A percentile compares a stretch with the other conserved stretches of the same genome.
These are phyloP conservation scores for Coprinopsis strossmayeri DNA, from an alignment of 768 basidiomycete species.

Conservation along the genomic window DNA sequence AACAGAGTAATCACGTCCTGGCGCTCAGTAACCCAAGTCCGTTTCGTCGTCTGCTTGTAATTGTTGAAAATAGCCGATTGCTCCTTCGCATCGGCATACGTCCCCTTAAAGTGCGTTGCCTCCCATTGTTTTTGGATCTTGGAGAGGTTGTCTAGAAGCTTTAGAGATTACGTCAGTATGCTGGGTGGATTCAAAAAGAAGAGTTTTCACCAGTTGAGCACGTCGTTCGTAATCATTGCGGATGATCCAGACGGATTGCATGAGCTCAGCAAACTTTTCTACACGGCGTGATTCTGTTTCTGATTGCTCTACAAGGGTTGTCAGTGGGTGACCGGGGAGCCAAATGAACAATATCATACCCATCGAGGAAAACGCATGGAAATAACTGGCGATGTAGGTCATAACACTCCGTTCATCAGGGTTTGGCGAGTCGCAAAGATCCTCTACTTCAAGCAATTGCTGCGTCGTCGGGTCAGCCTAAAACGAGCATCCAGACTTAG, in stretches of 20 bases:
- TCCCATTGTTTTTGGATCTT: conserved; percentile 69
- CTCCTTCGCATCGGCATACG: conserved; percentile 76
- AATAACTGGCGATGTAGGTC: conserved; percentile 96
- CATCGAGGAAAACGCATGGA: conserved; percentile 97
- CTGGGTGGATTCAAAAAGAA: background rate
- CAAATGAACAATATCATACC: conserved; percentile 39
- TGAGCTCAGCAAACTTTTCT: conserved; percentile 92
- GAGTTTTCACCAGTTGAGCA: conserved; percentile 49
- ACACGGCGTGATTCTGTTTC: conserved; percentile 92
- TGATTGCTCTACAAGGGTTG: conserved; percentile 64
- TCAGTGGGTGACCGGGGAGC: no score
- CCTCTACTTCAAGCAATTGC: conserved; percentile 95
- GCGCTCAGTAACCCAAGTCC: conserved; percentile 84
- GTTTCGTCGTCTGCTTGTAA: conserved; percentile 84
- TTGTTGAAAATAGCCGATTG: conserved; percentile 64
- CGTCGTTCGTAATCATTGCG: conserved; percentile 92
- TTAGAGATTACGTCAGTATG: no score
- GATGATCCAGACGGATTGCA: conserved; percentile 86
- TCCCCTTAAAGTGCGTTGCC: conserved; percentile 56
- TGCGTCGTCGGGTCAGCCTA: conserved; percentile 22
- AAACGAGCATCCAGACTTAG: background rate
- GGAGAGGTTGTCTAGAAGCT: conserved; percentile 64
- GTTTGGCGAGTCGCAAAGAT: conserved; percentile 78
- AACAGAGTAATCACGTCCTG: conserved; percentile 85
- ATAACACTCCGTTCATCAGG: conserved; percentile 97